phyloP scores from a whole-genome alignment of 2,329 filamentous ascomycete species.

The Exophiala spinifera region DNA sequence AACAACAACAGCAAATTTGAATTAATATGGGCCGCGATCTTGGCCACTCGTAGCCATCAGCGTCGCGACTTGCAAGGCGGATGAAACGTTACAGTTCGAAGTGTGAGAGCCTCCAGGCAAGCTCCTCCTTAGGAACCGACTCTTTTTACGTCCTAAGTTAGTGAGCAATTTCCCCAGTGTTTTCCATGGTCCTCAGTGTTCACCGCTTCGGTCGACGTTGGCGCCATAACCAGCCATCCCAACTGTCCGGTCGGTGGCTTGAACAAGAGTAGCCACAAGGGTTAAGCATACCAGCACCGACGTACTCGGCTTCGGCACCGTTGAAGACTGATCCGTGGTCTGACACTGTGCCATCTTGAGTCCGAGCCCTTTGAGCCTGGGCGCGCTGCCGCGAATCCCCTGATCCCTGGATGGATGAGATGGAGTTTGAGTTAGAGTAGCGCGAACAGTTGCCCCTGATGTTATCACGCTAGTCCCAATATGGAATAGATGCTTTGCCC shows the following conservation, averaged over 20 bases:
- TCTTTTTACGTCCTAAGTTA: too few relatives aligned
- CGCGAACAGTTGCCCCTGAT: constrained; percentile 12
- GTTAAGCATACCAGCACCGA: neutral
- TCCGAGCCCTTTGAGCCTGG: neutral
- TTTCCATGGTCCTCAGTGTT: too few relatives aligned
- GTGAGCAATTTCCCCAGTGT: neutral
- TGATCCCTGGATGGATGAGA: too few relatives aligned
- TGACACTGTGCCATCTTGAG: neutral
- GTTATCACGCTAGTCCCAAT: constrained; percentile 6
- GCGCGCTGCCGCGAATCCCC: too few relatives aligned
- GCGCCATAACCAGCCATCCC: neutral
- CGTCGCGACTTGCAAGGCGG: neutral
- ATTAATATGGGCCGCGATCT: neutral
- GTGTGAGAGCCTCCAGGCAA: neutral
- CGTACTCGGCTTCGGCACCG: neutral
- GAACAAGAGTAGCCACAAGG: constrained; percentile 10
- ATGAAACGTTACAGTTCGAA: neutral
- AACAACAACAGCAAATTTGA: neutral
- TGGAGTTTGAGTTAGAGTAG: neutral
- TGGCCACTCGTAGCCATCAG: neutral
- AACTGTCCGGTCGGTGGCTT: neutral
- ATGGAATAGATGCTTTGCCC: constrained; percentile 4
- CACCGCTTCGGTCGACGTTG: too few relatives aligned
- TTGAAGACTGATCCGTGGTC: neutral
- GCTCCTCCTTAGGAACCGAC: too few relatives aligned